Evolutionary conservation across 2,329 filamentous ascomycete genomes (phyloP).

Genomic region (Talaromyces pinophilus): DNA sequence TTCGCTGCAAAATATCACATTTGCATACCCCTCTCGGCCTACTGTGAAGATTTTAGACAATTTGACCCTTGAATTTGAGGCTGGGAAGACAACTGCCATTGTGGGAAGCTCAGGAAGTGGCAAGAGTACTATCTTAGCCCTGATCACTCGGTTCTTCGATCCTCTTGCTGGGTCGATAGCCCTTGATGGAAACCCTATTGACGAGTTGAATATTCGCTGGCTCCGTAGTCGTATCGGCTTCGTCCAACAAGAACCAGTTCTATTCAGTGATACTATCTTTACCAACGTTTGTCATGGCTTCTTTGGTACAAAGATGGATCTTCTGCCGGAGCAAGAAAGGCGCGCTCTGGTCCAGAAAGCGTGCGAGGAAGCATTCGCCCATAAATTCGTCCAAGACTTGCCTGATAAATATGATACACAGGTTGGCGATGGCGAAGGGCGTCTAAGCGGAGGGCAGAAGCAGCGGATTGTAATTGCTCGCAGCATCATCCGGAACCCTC

Average conservation of each 20-base stretch:
- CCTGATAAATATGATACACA: background rate
- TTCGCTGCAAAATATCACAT: conserved; percentile 1
- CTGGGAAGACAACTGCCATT: background rate
- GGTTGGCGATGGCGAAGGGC: background rate
- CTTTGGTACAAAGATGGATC: background rate
- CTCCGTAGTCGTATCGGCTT: background rate
- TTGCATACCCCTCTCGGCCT: background rate
- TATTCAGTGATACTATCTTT: background rate
- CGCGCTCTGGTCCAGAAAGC: background rate
- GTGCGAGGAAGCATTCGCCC: background rate
- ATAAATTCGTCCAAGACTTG: background rate
- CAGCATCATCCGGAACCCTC: conserved; percentile 85
- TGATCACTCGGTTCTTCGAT: background rate
- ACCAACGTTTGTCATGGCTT: background rate
- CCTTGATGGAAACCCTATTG: background rate
- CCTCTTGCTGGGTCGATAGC: background rate
- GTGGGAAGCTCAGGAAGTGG: conserved; percentile 4
- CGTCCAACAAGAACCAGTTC: background rate
- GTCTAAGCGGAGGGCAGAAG: conserved; percentile 76
- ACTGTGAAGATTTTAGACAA: background rate
- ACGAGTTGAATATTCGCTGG: background rate
- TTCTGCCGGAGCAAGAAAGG: background rate
- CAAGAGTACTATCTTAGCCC: background rate
- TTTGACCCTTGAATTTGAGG: background rate
- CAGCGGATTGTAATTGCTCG: conserved; percentile 93